Evolutionary conservation across 768 basidiomycete genomes (phyloP).

Genomic region (Suillus luteus): DNA sequence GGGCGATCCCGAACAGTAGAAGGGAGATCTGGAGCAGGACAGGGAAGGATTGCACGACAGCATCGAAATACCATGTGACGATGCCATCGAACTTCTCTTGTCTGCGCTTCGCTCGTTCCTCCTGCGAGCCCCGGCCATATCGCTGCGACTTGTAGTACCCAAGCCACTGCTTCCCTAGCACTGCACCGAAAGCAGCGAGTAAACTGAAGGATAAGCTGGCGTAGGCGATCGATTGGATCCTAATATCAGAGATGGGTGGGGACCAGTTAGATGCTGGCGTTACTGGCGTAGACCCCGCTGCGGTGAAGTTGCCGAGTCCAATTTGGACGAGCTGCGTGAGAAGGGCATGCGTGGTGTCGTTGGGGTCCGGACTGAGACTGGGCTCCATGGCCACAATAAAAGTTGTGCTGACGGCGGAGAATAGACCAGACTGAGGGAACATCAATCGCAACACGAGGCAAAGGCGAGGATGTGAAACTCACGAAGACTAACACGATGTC

Average conservation of each 20-base stretch:
- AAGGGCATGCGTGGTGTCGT: conserved; percentile 16
- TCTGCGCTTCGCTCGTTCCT: conserved; percentile 10
- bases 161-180: conserved; percentile 22
- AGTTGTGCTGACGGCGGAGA: conserved; percentile 16
- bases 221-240: conserved; percentile 14
- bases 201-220: conserved; percentile 16
- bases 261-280: conserved; percentile 2
- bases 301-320: conserved; percentile 10
- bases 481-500: conserved; percentile 27
- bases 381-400: conserved; percentile 16
- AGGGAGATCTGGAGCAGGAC: conserved; percentile 17
- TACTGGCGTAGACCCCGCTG: not conserved
- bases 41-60: conserved; percentile 13
- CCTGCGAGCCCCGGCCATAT: conserved; percentile 9
- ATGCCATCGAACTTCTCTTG: conserved; percentile 16
- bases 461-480: not conserved
- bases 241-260: not conserved
- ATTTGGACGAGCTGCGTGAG: conserved; percentile 14
- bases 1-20: conserved; percentile 16
- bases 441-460: not conserved
- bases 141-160: not conserved
- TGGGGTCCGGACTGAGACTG: conserved; percentile 14
- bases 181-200: conserved; percentile 17
- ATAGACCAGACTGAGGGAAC: conserved; percentile 13
- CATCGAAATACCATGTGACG: conserved; percentile 15